These are phyloP conservation scores for Diplocarpon rosae DNA, from an alignment of 2,329 filamentous ascomycete species.

Conservation along the genomic window DNA sequence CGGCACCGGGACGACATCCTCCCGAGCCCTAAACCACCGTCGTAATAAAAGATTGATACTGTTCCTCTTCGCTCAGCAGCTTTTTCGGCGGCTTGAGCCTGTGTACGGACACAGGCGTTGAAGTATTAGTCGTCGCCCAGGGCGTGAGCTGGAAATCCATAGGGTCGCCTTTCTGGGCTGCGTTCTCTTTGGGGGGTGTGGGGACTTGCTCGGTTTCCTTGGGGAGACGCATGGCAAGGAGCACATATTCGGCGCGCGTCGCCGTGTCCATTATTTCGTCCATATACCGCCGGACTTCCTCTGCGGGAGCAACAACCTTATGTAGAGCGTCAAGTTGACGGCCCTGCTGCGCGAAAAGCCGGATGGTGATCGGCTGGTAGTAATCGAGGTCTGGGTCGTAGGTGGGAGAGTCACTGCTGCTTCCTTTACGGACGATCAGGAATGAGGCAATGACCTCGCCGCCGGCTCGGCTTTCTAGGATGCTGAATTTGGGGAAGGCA, in stretches of 20 bases:
- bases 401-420: conserved; percentile 47
- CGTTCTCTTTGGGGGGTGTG: conserved; percentile 9
- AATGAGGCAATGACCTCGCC: conserved; percentile 63
- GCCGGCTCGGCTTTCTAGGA: conserved; percentile 55
- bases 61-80: conserved; percentile 32
- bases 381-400: conserved; percentile 56
- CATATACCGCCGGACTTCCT: conserved; percentile 57
- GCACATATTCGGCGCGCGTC: conserved; percentile 55
- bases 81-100: conserved; percentile 20
- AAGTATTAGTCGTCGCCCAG: conserved; percentile 20
- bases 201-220: conserved; percentile 25
- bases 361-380: conserved; percentile 64
- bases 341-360: conserved; percentile 42
- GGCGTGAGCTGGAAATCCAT: conserved; percentile 12
- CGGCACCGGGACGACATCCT: too few species aligned
- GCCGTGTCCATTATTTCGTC: conserved; percentile 59
- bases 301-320: conserved; percentile 49
- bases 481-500: conserved; percentile 67
- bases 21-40: conserved; percentile 9
- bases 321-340: conserved; percentile 50
- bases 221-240: conserved; percentile 56
- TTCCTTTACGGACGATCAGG: conserved; percentile 63
- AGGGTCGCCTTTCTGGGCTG: conserved; percentile 6
- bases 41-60: conserved; percentile 36
- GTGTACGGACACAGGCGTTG: conserved; percentile 8